Conservation (phyloP, 257 asterid species). For the Ehretia macrophylla region DNA sequence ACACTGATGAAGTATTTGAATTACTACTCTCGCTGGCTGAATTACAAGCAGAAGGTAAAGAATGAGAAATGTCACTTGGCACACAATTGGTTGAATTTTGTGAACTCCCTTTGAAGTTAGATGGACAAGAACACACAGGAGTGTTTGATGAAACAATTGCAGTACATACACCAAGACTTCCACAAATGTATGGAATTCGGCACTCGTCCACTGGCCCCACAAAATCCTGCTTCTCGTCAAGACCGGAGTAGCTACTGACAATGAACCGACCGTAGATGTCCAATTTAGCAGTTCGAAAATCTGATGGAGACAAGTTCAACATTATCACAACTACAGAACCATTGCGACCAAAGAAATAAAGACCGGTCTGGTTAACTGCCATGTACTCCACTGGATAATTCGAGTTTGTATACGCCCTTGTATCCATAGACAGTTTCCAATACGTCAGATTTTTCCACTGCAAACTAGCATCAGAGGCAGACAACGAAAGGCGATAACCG, state of each 20-base stretch:
- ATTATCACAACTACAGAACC: constrained; percentile 42
- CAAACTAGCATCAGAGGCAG: constrained; percentile 41
- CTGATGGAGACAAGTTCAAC: constrained; percentile 35
- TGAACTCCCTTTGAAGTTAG: constrained; percentile 29
- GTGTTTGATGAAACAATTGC: constrained; percentile 23
- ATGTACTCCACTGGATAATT: constrained; percentile 30
- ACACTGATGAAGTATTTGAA: constrained; percentile 14
- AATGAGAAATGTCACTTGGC: constrained; percentile 35
- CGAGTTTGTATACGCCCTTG: constrained; percentile 25
- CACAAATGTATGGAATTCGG: constrained; percentile 42
- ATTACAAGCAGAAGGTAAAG: constrained; percentile 50
- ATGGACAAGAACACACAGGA: constrained; percentile 55
- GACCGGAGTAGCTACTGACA: constrained; percentile 34
- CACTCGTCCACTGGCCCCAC: constrained; percentile 44
- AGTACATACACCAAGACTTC: constrained; percentile 49
- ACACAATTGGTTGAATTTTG: constrained; percentile 32
- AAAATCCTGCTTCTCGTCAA: constrained; percentile 24
- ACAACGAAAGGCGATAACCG: constrained; percentile 31
- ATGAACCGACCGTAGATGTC: constrained; percentile 55
- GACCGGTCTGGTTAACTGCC: constrained; percentile 46
- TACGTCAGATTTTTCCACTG: constrained; percentile 44
- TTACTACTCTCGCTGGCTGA: constrained; percentile 18
- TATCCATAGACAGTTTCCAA: constrained; percentile 64
- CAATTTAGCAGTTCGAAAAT: constrained; percentile 38
- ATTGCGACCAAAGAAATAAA: constrained; percentile 38